A percentile compares a stretch with the other conserved stretches of the same genome.
Evolutionary conservation across 148 eudicot genomes (phyloP).

Genomic region (Drosera capensis): DNA sequence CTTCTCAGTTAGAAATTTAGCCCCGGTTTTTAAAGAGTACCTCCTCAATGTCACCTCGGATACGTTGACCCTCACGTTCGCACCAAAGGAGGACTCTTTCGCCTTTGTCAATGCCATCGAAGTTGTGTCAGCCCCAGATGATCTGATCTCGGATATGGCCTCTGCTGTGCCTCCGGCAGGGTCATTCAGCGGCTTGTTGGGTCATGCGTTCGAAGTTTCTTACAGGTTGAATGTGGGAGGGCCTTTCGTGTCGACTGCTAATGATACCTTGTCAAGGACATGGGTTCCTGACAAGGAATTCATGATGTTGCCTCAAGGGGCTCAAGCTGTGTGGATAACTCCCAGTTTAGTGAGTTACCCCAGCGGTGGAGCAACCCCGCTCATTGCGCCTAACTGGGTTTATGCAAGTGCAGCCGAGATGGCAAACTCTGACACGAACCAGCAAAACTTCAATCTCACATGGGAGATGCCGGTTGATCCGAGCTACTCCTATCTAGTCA

Average conservation of each 20-base stretch:
- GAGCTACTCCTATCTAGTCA: constrained; percentile 31
- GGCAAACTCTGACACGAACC: constrained; percentile 20
- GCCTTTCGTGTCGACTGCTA: constrained; percentile 25
- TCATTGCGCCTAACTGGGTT: constrained; percentile 36
- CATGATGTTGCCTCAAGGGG: constrained; percentile 28
- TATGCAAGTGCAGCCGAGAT: constrained; percentile 33
- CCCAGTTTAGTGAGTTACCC: constrained; percentile 26
- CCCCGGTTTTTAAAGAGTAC: constrained; percentile 30
- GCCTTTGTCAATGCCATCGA: constrained; percentile 54
- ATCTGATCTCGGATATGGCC: constrained; percentile 24
- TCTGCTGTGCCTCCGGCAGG: constrained; percentile 17
- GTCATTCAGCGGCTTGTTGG: constrained; percentile 10
- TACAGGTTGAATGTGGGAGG: constrained; percentile 46
- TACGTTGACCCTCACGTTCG: constrained; percentile 24
- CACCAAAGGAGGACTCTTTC: constrained; percentile 33
- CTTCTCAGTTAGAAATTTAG: constrained; percentile 16
- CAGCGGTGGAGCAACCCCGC: constrained; percentile 26
- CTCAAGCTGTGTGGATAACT: constrained; percentile 11
- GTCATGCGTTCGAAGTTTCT: constrained; percentile 23
- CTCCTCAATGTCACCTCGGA: constrained; percentile 29
- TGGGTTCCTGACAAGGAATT: constrained; percentile 29
- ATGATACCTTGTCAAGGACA: constrained; percentile 42
- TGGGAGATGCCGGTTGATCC: constrained; percentile 45
- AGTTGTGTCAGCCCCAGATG: constrained; percentile 34
- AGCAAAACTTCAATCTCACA: constrained; percentile 32